Evolutionary conservation across 2,329 filamentous ascomycete species (phyloP).

Genomic region (Diplodia intermedia): DNA sequence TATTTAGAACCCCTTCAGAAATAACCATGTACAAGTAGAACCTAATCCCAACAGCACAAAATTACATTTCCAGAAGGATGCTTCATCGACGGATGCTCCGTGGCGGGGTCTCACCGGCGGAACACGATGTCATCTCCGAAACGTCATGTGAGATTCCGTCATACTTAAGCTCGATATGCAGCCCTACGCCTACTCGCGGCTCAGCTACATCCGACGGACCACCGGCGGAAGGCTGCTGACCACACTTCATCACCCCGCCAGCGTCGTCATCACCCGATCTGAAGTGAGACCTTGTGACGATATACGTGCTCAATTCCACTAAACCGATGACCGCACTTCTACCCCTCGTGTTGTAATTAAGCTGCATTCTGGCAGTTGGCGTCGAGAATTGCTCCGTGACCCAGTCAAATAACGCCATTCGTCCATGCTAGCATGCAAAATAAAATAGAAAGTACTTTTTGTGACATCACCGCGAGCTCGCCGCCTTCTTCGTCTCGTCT

Average conservation of each 20-base stretch:
- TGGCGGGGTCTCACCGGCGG: too few species aligned
- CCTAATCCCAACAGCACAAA: too few species aligned
- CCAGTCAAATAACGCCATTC: conserved; percentile 2
- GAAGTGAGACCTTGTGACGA: neutral
- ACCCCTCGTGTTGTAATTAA: neutral
- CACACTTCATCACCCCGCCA: neutral
- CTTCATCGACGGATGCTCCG: too few species aligned
- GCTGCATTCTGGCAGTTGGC: neutral
- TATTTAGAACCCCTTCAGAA: too few species aligned
- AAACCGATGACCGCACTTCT: neutral
- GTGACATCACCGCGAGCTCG: conserved; percentile 34
- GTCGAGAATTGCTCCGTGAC: neutral
- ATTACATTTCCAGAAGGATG: too few species aligned
- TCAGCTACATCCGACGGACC: conserved; percentile 10
- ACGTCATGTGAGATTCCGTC: neutral
- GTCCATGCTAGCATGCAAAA: neutral
- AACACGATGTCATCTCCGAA: neutral
- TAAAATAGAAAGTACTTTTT: neutral
- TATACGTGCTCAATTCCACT: neutral
- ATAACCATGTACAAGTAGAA: too few species aligned
- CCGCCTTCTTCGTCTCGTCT: conserved; percentile 57
- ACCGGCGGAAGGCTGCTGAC: conserved; percentile 5
- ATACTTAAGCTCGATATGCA: neutral
- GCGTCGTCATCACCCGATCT: neutral
- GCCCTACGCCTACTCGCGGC: conserved; percentile 11